Percentiles rank a stretch among this genome's conserved stretches.
Conservation (phyloP, 1,139 yeast genomes). For the Taphrina communis region DNA sequence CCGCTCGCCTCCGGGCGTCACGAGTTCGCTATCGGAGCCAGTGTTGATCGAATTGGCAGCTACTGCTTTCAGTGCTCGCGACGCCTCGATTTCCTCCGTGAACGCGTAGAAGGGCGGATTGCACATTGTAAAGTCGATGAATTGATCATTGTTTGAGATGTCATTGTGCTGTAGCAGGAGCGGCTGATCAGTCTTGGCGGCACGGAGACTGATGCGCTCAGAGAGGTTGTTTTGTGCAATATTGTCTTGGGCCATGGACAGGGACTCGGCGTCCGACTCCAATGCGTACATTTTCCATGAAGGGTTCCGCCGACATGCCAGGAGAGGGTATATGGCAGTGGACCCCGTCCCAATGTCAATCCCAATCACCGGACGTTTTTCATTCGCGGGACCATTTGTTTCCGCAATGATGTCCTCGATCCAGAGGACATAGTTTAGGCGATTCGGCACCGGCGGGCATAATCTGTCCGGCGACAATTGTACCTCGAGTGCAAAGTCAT, state of each 20-base stretch:
- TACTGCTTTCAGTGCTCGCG: slow-evolving; percentile 42
- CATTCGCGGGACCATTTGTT: slow-evolving; percentile 12
- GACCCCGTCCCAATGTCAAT: slow-evolving; percentile 48
- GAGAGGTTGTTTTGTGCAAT: slow-evolving; percentile 44
- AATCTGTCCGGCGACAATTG: slow-evolving; percentile 44
- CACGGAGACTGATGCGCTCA: slow-evolving; percentile 38
- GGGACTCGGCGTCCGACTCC: slow-evolving; percentile 46
- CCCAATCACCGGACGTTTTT: slow-evolving; percentile 34
- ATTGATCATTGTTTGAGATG: background rate
- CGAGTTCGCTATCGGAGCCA: slow-evolving; percentile 50
- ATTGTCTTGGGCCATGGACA: slow-evolving; percentile 43
- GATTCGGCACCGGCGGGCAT: slow-evolving; percentile 47
- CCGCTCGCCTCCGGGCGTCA: slow-evolving; percentile 55
- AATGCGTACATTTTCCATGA: slow-evolving; percentile 47
- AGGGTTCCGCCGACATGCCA: slow-evolving; percentile 44
- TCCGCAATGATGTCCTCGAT: slow-evolving; percentile 46
- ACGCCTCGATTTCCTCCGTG: slow-evolving; percentile 49
- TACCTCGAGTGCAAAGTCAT: slow-evolving; percentile 45
- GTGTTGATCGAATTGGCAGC: slow-evolving; percentile 44
- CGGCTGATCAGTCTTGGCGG: slow-evolving; percentile 1
- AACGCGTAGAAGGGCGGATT: slow-evolving; percentile 58
- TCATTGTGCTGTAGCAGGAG: slow-evolving; percentile 26
- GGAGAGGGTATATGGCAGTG: slow-evolving; percentile 47
- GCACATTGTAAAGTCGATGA: slow-evolving; percentile 50
- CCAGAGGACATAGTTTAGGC: slow-evolving; percentile 47